Evolutionary conservation across 257 asterid genomes (phyloP).

Genomic region (Fraxinus pennsylvanica): DNA sequence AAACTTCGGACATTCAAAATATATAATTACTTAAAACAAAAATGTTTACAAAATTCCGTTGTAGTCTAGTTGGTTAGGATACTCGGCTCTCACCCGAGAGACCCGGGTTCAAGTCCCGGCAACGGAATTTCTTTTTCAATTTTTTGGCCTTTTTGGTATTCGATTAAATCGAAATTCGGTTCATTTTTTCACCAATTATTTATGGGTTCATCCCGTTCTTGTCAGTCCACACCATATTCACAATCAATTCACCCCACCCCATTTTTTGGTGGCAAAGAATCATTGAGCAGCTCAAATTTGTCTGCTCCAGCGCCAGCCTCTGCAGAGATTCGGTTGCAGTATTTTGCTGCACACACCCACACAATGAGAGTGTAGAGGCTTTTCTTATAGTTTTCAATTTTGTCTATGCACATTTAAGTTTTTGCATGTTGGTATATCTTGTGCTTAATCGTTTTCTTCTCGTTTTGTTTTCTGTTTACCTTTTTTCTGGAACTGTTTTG

Average conservation of each 20-base stretch:
- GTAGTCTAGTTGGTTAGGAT: conserved; percentile 66
- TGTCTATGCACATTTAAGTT: background rate
- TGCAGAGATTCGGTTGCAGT: background rate
- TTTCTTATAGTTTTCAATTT: background rate
- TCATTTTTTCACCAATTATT: no score
- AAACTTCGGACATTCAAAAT: no score
- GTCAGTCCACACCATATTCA: background rate
- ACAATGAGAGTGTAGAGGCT: background rate
- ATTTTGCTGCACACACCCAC: no score
- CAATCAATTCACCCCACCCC: background rate
- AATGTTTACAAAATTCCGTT: conserved; percentile 19
- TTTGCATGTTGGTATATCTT: background rate
- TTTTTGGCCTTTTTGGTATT: no score
- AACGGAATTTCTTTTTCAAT: conserved; percentile 33
- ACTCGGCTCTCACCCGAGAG: conserved; percentile 62
- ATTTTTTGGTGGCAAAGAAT: background rate
- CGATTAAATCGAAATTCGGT: no score
- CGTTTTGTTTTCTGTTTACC: background rate
- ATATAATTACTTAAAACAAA: no score
- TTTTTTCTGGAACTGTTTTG: background rate
- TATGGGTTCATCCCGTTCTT: background rate
- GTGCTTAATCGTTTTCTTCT: background rate
- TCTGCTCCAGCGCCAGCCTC: background rate
- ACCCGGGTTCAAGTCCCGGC: conserved; percentile 69
- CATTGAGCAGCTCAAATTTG: no score